These are phyloP conservation scores for Fusarium sacchari DNA, from an alignment of 2,329 filamentous ascomycete species.

Conservation along the genomic window DNA sequence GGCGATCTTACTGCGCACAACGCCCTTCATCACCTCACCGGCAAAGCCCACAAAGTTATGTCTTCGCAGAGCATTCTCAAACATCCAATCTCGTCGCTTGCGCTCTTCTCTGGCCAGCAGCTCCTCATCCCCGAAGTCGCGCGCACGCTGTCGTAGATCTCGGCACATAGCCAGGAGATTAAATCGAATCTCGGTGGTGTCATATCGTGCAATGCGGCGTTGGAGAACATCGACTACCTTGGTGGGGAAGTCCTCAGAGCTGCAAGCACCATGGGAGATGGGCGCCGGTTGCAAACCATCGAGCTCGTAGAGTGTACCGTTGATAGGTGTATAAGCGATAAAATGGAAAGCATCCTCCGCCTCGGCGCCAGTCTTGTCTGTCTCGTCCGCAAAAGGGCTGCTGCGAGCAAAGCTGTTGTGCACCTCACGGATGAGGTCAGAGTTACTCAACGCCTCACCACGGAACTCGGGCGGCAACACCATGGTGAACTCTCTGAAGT, in stretches of 20 bases:
- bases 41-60: constrained; percentile 98
- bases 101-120: constrained; percentile 80
- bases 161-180: constrained; percentile 93
- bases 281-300: constrained; percentile 94
- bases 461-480: constrained; percentile 80
- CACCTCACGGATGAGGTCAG: constrained; percentile 76
- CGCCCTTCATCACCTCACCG: constrained; percentile 87
- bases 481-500: constrained; percentile 90
- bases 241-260: constrained; percentile 75
- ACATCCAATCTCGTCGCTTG: constrained; percentile 88
- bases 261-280: constrained; percentile 85
- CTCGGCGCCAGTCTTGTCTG: constrained; percentile 66
- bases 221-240: constrained; percentile 89
- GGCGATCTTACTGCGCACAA: constrained; percentile 77
- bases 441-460: constrained; percentile 70
- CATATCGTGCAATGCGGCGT: constrained; percentile 85
- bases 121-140: constrained; percentile 84
- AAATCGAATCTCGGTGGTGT: constrained; percentile 88
- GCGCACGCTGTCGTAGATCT: constrained; percentile 80
- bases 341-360: constrained; percentile 97
- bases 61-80: constrained; percentile 90
- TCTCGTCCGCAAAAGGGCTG: constrained; percentile 94
- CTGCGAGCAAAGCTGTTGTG: constrained; percentile 92
- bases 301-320: constrained; percentile 87
- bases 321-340: constrained; percentile 89